These are phyloP conservation scores for Penicillium robsamsonii DNA, from an alignment of 495 filamentous ascomycete species.

Conservation along the genomic window DNA sequence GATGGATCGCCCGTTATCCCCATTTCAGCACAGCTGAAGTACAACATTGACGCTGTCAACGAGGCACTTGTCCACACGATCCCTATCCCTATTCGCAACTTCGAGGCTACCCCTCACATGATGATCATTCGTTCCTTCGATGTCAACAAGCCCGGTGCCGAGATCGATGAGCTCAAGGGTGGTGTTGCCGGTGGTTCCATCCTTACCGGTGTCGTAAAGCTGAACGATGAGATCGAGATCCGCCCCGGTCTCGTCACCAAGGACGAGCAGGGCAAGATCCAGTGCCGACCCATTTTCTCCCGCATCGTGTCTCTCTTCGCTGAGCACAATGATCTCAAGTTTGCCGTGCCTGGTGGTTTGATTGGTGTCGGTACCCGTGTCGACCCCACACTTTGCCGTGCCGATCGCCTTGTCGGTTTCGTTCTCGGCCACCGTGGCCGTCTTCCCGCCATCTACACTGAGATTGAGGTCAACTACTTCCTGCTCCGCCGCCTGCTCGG, in stretches of 20 bases:
- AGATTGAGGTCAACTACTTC: conserved; percentile 99
- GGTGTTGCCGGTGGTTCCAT: conserved; percentile 98
- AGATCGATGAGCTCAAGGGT: conserved; percentile 97
- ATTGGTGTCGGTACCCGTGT: conserved; percentile 97
- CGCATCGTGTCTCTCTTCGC: conserved; percentile 92
- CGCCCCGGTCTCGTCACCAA: conserved; percentile 92
- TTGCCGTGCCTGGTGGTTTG: conserved; percentile 93
- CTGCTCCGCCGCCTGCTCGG: conserved; percentile 87
- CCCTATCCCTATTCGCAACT: conserved; percentile 85
- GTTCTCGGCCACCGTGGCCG: conserved; percentile 90
- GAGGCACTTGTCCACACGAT: conserved; percentile 91
- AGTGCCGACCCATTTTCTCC: conserved; percentile 95
- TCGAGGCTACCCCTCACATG: conserved; percentile 88
- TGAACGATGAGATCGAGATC: conserved; percentile 98
- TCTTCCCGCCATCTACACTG: conserved; percentile 91
- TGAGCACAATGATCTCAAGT: conserved; percentile 96
- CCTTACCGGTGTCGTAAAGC: conserved; percentile 89
- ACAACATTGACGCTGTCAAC: conserved; percentile 98
- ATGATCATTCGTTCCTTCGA: conserved; percentile 99
- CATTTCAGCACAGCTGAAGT: conserved; percentile 97
- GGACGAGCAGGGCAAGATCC: conserved; percentile 88
- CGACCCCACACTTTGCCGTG: conserved; percentile 95
- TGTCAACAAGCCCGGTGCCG: conserved; percentile 99
- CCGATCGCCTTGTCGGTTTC: conserved; percentile 97
- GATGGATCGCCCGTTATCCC: conserved; percentile 96